These are phyloP conservation scores for Lepidium campestre DNA, from an alignment of 441 rosid genomes.

Conservation along the genomic window DNA sequence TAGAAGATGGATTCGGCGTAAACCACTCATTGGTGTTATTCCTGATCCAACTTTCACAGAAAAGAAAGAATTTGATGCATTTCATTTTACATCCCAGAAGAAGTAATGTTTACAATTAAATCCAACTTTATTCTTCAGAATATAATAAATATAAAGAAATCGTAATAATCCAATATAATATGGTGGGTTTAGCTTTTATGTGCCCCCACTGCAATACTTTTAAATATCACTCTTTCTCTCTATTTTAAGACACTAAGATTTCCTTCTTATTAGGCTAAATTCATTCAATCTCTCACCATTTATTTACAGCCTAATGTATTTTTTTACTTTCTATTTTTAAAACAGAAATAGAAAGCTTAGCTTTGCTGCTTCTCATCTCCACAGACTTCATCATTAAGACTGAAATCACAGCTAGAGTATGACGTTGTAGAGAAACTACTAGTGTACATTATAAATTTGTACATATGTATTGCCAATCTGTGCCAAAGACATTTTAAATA, in stretches of 20 bases:
- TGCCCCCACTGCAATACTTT: background rate
- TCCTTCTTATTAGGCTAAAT: background rate
- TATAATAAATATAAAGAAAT: background rate
- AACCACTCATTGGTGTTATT: conserved; percentile 21
- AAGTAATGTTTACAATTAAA: conserved; percentile 6
- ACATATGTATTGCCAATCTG: background rate
- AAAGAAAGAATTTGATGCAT: conserved; percentile 25
- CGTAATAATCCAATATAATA: background rate
- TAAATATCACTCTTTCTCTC: background rate
- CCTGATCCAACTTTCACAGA: conserved; percentile 23
- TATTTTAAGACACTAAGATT: background rate
- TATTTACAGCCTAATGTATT: background rate
- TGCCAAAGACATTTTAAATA: background rate
- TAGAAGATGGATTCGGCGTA: background rate
- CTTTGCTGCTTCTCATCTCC: too few relatives aligned
- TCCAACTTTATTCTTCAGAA: background rate
- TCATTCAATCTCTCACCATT: conserved; percentile 1
- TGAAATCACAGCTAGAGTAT: background rate
- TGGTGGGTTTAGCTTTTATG: conserved; percentile 15
- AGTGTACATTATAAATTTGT: background rate
- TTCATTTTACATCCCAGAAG: conserved; percentile 11
- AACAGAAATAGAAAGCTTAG: too few relatives aligned
- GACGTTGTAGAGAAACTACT: background rate
- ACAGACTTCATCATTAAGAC: background rate
- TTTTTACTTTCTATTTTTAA: too few relatives aligned